Evolutionary conservation across 2,329 filamentous ascomycete species (phyloP).

Genomic region (Magnaporthiopsis incrustans): DNA sequence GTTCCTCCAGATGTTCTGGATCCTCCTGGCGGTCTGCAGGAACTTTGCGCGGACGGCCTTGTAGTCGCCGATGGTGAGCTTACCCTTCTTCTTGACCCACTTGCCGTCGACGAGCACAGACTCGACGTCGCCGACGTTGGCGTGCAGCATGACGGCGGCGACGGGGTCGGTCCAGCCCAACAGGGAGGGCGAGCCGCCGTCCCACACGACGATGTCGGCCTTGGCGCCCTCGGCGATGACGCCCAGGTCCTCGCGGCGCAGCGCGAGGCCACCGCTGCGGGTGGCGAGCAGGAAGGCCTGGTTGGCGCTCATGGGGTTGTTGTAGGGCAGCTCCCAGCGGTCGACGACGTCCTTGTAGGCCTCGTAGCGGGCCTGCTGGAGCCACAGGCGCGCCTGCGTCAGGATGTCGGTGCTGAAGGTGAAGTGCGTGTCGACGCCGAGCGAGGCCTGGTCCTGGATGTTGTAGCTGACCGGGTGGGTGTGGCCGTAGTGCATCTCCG

Average conservation of each 20-base stretch:
- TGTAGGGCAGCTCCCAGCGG: slow-evolving; percentile 32
- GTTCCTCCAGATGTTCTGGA: slow-evolving; percentile 20
- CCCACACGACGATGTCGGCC: slow-evolving; percentile 45
- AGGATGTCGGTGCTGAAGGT: slow-evolving; percentile 42
- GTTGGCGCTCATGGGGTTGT: slow-evolving; percentile 42
- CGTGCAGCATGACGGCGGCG: slow-evolving; percentile 47
- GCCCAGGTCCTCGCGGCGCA: slow-evolving; percentile 43
- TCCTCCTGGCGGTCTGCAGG: slow-evolving; percentile 23
- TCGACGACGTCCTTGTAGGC: slow-evolving; percentile 31
- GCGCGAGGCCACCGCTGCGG: slow-evolving; percentile 40
- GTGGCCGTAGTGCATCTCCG: slow-evolving; percentile 52
- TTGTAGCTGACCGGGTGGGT: slow-evolving; percentile 33
- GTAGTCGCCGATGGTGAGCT: slow-evolving; percentile 21
- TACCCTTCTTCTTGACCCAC: slow-evolving; percentile 37
- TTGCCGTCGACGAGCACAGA: slow-evolving; percentile 41
- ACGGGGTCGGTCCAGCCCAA: slow-evolving; percentile 48
- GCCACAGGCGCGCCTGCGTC: slow-evolving; percentile 45
- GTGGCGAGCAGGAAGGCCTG: slow-evolving; percentile 51
- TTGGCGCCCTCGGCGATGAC: slow-evolving; percentile 40
- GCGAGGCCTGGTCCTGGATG: slow-evolving; percentile 40
- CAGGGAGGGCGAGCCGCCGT: slow-evolving; percentile 38
- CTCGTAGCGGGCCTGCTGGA: slow-evolving; percentile 34
- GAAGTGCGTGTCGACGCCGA: slow-evolving; percentile 48
- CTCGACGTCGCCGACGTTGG: slow-evolving; percentile 42
- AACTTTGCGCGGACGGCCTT: slow-evolving; percentile 22